Evolutionary conservation across 2,329 filamentous ascomycete species (phyloP), one percentile per base, ranked within the genome.

Genomic region (Amauroascus niger): DNA sequence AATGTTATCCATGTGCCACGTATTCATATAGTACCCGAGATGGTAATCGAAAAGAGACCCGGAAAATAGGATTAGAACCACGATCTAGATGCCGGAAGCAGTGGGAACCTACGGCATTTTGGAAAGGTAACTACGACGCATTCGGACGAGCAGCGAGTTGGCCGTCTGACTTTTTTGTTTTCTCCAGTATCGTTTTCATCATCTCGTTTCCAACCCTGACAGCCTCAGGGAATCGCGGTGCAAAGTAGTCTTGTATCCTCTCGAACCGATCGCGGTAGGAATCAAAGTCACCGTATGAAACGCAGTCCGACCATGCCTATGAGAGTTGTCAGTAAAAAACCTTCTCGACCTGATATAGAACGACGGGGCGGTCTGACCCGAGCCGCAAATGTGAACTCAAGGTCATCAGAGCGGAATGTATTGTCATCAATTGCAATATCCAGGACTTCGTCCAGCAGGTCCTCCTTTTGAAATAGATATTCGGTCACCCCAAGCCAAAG

Each of bases 401-500:
- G 75, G 67, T 98, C 93, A 65, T 98, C 93, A 22, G 85, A 86
- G n/a, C 93, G 80, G 72, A 96, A 98, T 0, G 85, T 91, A 62
- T 87, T 84, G 69, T 98, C 91, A 59, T 91, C 80, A 62, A 96
- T 82, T 2, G 89, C 91, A 6, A 88, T 93, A 47, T 85, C 79
- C 61, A 98, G 80, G 22, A 86, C 86, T 66, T 93, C 88, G 49
- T 95, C 85, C 13, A 98, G 81, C 50, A 95, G 76, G 2, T 79
- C 80, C 16, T 81, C 78, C 64, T 90, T 89, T 59, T 89, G 84
- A 75, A 96, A 98, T 35, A 98, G 77, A 67, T 95, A 91, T 72
- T 98, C 93, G 0, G 90, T 91, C n/a, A 96, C 94, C 54, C 93
- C 93, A 32, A 98, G 80, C 82, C 93, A 96, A 59, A 98, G 81